Conservation (phyloP, 116 monocot species). For the Phalaenopsis hybrid region DNA sequence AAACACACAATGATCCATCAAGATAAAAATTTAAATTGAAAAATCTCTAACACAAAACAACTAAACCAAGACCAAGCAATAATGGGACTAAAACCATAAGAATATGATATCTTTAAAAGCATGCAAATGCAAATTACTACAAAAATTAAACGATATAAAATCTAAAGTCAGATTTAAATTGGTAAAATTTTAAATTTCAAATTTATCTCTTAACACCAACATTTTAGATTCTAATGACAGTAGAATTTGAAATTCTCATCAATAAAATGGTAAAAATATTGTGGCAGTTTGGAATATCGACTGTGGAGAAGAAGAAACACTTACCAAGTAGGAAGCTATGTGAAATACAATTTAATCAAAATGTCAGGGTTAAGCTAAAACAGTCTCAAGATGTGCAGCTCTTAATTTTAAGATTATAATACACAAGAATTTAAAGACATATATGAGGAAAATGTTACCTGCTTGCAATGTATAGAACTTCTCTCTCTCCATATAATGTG, state of each 20-base stretch:
- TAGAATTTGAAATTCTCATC: neutral
- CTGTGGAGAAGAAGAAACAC: neutral
- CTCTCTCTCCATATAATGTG: slow-evolving; percentile 69
- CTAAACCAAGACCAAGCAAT: too few species aligned
- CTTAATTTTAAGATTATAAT: neutral
- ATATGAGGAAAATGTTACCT: neutral
- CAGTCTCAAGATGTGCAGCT: neutral
- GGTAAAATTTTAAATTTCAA: too few species aligned
- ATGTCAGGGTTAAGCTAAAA: neutral
- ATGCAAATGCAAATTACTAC: too few species aligned
- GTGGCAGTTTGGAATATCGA: neutral
- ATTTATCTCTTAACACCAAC: neutral
- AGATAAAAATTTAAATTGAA: too few species aligned
- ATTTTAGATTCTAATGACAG: neutral
- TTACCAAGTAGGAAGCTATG: neutral
- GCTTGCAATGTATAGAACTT: slow-evolving; percentile 40
- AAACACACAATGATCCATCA: too few species aligned
- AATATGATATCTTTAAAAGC: too few species aligned
- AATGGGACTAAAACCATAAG: too few species aligned
- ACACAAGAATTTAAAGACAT: neutral
- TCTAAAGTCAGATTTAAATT: too few species aligned
- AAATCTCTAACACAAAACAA: too few species aligned
- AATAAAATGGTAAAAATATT: neutral
- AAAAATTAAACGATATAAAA: too few species aligned
- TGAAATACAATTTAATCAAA: neutral